These are phyloP conservation scores for Chytriomyces sp. DNA, from an alignment of 192 early-diverging fungal genomes.

Conservation along the genomic window DNA sequence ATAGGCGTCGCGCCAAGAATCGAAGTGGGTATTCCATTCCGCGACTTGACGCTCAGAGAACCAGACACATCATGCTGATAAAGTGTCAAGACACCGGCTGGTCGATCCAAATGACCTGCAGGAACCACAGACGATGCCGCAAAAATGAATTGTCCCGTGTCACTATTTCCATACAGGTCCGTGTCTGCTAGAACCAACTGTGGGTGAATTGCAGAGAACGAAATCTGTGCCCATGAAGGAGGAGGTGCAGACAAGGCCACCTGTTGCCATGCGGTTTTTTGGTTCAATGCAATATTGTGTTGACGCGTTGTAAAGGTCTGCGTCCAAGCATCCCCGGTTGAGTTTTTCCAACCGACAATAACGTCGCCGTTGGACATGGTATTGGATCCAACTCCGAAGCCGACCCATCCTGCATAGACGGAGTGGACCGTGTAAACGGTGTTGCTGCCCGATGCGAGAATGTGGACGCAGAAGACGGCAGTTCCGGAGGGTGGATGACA, in stretches of 20 bases:
- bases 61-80: slow-evolving; percentile 17
- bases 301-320: neutral
- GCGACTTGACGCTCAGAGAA: neutral
- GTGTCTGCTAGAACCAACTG: neutral
- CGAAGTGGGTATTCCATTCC: no score
- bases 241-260: neutral
- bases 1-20: neutral
- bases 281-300: neutral
- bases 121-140: slow-evolving; percentile 3
- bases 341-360: slow-evolving; percentile 16
- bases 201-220: slow-evolving; percentile 6
- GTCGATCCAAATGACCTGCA: neutral
- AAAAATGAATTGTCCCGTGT: neutral
- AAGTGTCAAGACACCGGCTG: neutral
- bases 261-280: slow-evolving; percentile 15
- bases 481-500: neutral
- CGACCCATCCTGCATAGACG: slow-evolving; percentile 10
- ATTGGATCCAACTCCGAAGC: slow-evolving; percentile 13
- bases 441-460: neutral
- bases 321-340: neutral
- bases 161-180: neutral
- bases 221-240: slow-evolving; percentile 22
- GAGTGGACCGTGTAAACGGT: slow-evolving; percentile 10
- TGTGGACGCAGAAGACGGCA: neutral
- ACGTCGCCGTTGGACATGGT: slow-evolving; percentile 25